A percentile compares a stretch with the other conserved stretches of the same genome.
phyloP scores from a whole-genome alignment of 2,329 filamentous ascomycete species.

The Colletotrichum destructivum region DNA sequence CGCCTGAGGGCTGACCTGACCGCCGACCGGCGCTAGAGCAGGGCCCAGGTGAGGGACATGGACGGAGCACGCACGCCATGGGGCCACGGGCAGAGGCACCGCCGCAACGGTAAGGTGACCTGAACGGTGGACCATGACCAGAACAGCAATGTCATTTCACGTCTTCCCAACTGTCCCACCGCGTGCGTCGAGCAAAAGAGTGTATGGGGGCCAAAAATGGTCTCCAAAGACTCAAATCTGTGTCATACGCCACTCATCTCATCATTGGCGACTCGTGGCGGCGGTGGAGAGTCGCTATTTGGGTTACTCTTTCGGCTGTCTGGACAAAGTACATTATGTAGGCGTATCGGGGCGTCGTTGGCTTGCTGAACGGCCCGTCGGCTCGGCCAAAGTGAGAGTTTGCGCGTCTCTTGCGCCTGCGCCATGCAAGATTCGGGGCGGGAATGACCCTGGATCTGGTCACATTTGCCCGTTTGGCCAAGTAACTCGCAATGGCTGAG shows the following conservation, averaged over 20 bases:
- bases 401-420: slow-evolving; percentile 6
- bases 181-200: not conserved
- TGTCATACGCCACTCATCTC: slow-evolving; percentile 17
- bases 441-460: slow-evolving; percentile 20
- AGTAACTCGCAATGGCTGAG: slow-evolving; percentile 6
- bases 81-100: slow-evolving; percentile 17
- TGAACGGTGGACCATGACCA: slow-evolving; percentile 39
- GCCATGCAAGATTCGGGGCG: slow-evolving; percentile 19
- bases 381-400: slow-evolving; percentile 3
- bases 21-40: not conserved
- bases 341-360: slow-evolving; percentile 2
- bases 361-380: slow-evolving; percentile 20
- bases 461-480: not conserved
- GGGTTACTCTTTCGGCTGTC: not conserved
- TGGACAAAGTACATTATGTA: not conserved
- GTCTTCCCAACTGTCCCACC: slow-evolving; percentile 32
- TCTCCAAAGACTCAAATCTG: not conserved
- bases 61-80: not conserved
- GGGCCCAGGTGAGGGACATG: slow-evolving; percentile 2
- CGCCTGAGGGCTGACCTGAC: not conserved
- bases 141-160: slow-evolving; percentile 41
- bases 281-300: slow-evolving; percentile 14
- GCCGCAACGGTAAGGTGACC: slow-evolving; percentile 29
- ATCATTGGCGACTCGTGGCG: slow-evolving; percentile 10
- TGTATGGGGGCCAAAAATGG: not conserved